These are phyloP conservation scores for Coemansia sp. DNA, from an alignment of 371 early-diverging fungal genomes.

Conservation along the genomic window DNA sequence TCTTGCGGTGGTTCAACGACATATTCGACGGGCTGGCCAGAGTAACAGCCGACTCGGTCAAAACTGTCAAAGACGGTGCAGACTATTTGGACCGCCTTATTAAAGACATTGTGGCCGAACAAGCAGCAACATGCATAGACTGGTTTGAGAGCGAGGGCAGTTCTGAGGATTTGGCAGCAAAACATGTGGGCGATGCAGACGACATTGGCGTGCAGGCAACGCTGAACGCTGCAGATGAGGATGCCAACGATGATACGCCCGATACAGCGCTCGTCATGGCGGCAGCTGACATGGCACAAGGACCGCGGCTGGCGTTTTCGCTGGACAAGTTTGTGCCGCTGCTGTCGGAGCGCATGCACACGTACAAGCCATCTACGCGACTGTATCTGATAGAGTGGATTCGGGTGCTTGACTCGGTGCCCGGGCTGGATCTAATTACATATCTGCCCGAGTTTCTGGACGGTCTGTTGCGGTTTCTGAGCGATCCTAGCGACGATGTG, in stretches of 20 bases:
- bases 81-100: conserved; percentile 84
- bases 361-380: conserved; percentile 81
- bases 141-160: conserved; percentile 26
- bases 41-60: conserved; percentile 80
- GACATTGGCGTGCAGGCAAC: not conserved
- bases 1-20: conserved; percentile 86
- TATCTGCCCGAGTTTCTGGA: conserved; percentile 87
- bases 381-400: conserved; percentile 92
- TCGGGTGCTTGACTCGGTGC: conserved; percentile 79
- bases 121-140: conserved; percentile 64
- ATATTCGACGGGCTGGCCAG: conserved; percentile 89
- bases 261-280: not conserved
- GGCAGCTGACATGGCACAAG: conserved; percentile 19
- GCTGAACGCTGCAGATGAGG: not conserved
- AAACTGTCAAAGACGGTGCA: conserved; percentile 84
- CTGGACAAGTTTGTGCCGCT: conserved; percentile 86
- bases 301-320: conserved; percentile 65
- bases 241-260: not conserved
- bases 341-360: conserved; percentile 81
- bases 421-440: conserved; percentile 83
- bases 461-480: conserved; percentile 78
- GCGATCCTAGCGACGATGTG: conserved; percentile 84
- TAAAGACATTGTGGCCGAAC: conserved; percentile 90
- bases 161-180: not conserved
- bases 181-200: not conserved